These are phyloP conservation scores for Alternaria ethzedia DNA, from an alignment of 2,329 filamentous ascomycete species.

Conservation along the genomic window DNA sequence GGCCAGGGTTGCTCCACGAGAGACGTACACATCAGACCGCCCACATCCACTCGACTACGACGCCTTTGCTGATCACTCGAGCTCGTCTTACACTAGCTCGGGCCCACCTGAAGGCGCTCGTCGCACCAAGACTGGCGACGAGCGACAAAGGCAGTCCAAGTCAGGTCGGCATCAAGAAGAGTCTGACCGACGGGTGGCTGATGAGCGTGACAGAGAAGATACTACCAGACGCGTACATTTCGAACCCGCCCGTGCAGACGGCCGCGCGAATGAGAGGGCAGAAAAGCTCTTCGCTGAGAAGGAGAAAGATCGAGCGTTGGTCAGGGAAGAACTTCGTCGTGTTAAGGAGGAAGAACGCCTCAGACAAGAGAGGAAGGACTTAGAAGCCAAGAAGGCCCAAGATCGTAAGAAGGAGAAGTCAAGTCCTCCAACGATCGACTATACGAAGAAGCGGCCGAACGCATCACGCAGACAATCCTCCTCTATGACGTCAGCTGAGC, in stretches of 20 bases:
- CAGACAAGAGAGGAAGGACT: constrained; percentile 13
- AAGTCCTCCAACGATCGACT: constrained; percentile 23
- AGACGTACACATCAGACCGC: constrained; percentile 15
- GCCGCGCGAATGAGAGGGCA: constrained; percentile 24
- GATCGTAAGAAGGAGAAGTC: constrained; percentile 27
- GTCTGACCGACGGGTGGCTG: constrained; percentile 22
- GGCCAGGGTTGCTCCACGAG: constrained; percentile 27
- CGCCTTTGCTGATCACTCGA: constrained; percentile 22
- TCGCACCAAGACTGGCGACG: constrained; percentile 28
- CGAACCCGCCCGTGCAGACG: constrained; percentile 31
- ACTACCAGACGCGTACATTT: constrained; percentile 37
- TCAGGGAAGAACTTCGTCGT: constrained; percentile 24
- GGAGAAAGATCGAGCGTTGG: constrained; percentile 23
- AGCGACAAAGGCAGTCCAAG: constrained; percentile 25
- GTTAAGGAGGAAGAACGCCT: constrained; percentile 26
- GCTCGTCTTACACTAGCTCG: constrained; percentile 29
- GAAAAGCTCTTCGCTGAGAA: constrained; percentile 30
- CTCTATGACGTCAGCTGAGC: constrained; percentile 23
- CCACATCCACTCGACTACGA: constrained; percentile 30
- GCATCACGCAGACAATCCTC: constrained; percentile 29
- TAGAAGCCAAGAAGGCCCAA: constrained; percentile 12
- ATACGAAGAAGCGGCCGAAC: constrained; percentile 18
- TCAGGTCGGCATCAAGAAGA: constrained; percentile 33
- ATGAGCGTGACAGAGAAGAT: constrained; percentile 20
- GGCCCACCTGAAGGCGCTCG: constrained; percentile 30